Conservation (phyloP, 2,329 filamentous ascomycete species). For the Cladosporium cucumerinum region DNA sequence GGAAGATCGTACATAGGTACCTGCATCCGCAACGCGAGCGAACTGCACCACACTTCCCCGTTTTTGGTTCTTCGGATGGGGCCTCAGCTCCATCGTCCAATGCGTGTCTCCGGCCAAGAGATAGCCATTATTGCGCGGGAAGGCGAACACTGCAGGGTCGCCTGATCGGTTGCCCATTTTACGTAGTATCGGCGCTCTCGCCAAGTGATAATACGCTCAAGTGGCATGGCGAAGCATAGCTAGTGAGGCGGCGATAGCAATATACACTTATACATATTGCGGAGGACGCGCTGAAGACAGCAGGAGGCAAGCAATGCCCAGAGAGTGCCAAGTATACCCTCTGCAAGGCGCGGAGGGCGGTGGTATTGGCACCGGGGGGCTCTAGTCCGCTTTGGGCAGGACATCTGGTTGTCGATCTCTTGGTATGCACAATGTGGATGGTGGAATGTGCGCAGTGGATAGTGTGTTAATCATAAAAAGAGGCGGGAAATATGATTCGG, state of each 20-base stretch:
- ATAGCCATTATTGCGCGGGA: constrained; percentile 6
- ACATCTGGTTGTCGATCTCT: neutral
- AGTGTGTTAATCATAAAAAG: neutral
- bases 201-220: constrained; percentile 7
- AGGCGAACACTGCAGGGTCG: neutral
- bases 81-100: neutral
- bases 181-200: neutral
- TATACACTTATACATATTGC: constrained; percentile 5
- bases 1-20: constrained; percentile 4
- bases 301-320: constrained; percentile 11
- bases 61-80: neutral
- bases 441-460: neutral
- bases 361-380: neutral
- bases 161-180: neutral
- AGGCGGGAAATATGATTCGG: neutral
- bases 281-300: constrained; percentile 11
- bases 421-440: neutral
- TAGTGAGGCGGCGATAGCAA: neutral
- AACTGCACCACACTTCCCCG: neutral
- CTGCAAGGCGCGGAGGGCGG: constrained; percentile 9
- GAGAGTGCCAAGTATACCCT: constrained; percentile 2
- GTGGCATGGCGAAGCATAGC: neutral
- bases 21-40: neutral
- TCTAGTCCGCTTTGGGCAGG: constrained; percentile 2
- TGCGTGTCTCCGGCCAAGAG: constrained; percentile 1